Conservation (phyloP, 768 basidiomycete species). For the Agrocybe pediades region DNA sequence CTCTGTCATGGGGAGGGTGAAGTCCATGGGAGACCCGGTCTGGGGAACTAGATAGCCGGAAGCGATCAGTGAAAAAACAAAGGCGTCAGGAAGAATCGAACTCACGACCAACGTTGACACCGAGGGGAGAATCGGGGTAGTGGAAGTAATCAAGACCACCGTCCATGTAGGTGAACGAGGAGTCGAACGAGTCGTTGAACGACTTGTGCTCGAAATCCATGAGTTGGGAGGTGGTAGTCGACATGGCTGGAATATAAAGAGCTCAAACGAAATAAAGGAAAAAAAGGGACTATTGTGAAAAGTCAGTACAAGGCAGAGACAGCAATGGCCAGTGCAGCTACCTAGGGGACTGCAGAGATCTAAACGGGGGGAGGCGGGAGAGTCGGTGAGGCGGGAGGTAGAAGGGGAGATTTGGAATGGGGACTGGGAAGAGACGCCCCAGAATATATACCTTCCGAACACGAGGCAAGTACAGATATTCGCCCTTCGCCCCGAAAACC, state of each 20-base stretch:
- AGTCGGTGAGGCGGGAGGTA: conserved; percentile 23
- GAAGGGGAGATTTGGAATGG: conserved; percentile 28
- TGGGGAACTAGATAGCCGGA: conserved; percentile 46
- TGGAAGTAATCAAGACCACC: conserved; percentile 64
- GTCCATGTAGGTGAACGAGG: conserved; percentile 51
- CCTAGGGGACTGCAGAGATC: conserved; percentile 39
- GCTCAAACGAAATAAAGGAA: conserved; percentile 24
- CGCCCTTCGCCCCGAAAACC: conserved; percentile 29
- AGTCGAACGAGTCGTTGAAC: conserved; percentile 49
- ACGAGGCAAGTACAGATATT: conserved; percentile 3
- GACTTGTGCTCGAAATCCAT: conserved; percentile 49
- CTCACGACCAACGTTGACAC: conserved; percentile 68
- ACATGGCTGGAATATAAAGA: conserved; percentile 32
- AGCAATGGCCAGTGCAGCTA: conserved; percentile 24
- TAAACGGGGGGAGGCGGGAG: conserved; percentile 38
- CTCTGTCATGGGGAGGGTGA: conserved; percentile 56
- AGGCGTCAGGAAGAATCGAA: conserved; percentile 19
- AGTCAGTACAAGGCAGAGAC: conserved; percentile 20
- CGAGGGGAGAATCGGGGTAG: conserved; percentile 66
- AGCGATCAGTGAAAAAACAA: conserved; percentile 16
- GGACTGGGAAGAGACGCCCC: conserved; percentile 25
- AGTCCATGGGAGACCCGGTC: conserved; percentile 63
- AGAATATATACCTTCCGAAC: conserved; percentile 24
- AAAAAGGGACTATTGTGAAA: conserved; percentile 26
- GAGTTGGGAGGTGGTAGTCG: conserved; percentile 27